These are phyloP conservation scores for Miscanthus lutarioriparius DNA, from an alignment of 176 grass and related monocot genomes.

Conservation along the genomic window DNA sequence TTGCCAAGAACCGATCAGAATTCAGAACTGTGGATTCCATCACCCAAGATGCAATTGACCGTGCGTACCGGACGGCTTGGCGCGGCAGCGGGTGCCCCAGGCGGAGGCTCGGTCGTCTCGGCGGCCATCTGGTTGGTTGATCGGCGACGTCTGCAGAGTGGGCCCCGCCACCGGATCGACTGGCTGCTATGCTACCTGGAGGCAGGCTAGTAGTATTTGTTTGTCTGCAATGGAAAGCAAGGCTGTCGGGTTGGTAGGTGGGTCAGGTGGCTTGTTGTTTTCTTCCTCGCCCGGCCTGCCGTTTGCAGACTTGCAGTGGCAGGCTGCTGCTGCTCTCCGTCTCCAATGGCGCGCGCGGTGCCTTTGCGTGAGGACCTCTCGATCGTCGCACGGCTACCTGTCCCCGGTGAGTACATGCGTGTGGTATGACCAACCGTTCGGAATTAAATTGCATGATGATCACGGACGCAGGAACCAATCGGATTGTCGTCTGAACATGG, in stretches of 20 bases:
- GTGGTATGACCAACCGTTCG: neutral
- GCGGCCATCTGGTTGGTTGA: conserved; percentile 49
- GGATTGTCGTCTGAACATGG: neutral
- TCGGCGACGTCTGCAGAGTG: neutral
- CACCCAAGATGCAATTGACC: neutral
- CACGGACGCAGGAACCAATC: neutral
- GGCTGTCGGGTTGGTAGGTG: conserved; percentile 24
- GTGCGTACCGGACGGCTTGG: conserved; percentile 29
- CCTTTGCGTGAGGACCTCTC: neutral
- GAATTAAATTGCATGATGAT: neutral
- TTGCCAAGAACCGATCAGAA: neutral
- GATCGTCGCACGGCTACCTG: neutral
- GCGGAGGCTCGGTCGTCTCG: conserved; percentile 3
- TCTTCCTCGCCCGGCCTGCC: neutral
- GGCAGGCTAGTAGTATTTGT: conserved; percentile 1
- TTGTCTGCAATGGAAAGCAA: conserved; percentile 54
- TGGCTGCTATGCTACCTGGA: neutral
- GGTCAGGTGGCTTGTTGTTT: neutral
- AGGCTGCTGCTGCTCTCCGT: neutral
- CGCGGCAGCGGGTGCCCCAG: neutral
- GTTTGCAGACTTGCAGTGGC: conserved; percentile 10
- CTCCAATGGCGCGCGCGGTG: conserved; percentile 14
- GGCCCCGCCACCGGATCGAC: conserved; percentile 29
- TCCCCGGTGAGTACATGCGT: neutral
- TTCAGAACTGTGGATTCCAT: neutral